phyloP scores from a whole-genome alignment of 176 grass and related monocot genomes.

The Tillandsia fasciculata region DNA sequence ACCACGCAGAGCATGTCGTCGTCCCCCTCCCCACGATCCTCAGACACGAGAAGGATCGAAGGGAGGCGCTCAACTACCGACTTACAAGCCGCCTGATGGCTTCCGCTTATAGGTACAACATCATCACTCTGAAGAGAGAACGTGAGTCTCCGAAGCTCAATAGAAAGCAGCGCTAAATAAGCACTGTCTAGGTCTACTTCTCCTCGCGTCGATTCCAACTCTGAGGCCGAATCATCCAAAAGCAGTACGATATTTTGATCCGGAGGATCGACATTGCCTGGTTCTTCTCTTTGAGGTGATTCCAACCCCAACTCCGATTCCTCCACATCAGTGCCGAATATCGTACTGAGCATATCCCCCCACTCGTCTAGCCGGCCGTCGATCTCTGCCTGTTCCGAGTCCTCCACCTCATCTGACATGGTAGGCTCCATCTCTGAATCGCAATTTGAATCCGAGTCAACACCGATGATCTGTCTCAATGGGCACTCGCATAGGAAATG shows the following conservation, averaged over 20 bases:
- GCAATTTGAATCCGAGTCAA: background rate
- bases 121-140: background rate
- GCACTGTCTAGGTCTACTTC: too few species aligned
- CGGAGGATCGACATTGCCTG: too few species aligned
- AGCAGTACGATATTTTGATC: too few species aligned
- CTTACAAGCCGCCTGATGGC: background rate
- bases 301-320: too few species aligned
- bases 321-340: too few species aligned
- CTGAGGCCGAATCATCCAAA: too few species aligned
- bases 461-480: background rate
- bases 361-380: background rate
- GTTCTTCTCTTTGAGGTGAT: too few species aligned
- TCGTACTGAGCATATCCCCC: too few species aligned
- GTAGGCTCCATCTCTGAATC: background rate
- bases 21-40: background rate
- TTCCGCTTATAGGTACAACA: background rate
- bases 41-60: background rate
- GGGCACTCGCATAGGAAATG: too few species aligned
- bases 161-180: background rate
- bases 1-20: background rate
- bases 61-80: background rate
- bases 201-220: too few species aligned
- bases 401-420: background rate
- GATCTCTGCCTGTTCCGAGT: background rate
- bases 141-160: background rate